Evolutionary conservation across 345 rosid species (phyloP).

Genomic region (Nephelium lappaceum): DNA sequence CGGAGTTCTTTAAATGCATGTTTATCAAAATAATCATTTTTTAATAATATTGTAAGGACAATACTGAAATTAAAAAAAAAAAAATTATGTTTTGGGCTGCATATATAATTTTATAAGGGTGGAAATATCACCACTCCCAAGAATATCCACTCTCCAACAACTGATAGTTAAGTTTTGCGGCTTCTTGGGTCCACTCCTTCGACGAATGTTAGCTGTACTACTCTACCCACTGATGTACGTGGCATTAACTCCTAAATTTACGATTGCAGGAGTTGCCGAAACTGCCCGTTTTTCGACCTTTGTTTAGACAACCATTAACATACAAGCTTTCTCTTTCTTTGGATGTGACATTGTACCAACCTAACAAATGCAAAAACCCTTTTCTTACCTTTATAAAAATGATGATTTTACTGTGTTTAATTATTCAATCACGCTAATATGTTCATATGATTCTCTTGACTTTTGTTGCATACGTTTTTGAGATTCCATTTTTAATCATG

Average conservation of each 20-base stretch:
- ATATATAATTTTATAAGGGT: too few relatives aligned
- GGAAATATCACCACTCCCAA: too few relatives aligned
- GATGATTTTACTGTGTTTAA: not conserved
- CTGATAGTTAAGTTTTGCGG: not conserved
- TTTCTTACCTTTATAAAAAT: not conserved
- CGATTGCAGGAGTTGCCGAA: not conserved
- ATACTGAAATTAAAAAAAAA: too few relatives aligned
- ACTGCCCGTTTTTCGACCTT: too few relatives aligned
- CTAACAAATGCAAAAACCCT: not conserved
- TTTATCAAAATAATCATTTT: too few relatives aligned
- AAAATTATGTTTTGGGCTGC: too few relatives aligned
- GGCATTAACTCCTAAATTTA: not conserved
- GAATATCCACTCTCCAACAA: not conserved
- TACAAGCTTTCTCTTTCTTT: not conserved
- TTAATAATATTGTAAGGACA: too few relatives aligned
- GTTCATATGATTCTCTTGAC: not conserved
- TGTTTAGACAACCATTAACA: not conserved
- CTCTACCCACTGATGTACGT: not conserved
- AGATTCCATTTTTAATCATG: not conserved
- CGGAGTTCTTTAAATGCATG: conserved; percentile 66
- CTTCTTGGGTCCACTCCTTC: conserved; percentile 3
- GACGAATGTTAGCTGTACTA: not conserved
- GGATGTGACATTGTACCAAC: not conserved
- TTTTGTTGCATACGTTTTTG: too few relatives aligned
- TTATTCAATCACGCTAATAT: too few relatives aligned